These are phyloP conservation scores for Akebia trifoliata DNA, from an alignment of 164 flowering plant genomes.

Conservation along the genomic window DNA sequence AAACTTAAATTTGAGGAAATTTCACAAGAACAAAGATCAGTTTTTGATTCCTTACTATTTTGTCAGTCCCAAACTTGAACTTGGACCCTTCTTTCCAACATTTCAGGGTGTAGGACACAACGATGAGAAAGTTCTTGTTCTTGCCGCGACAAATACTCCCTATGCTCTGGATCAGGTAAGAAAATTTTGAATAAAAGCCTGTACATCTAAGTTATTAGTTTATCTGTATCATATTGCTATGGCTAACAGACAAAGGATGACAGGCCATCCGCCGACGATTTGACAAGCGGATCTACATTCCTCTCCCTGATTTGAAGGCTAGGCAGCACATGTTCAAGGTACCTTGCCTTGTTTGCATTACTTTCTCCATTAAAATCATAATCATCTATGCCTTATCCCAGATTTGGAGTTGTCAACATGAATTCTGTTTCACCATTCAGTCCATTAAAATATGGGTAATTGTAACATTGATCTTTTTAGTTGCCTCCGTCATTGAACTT, in stretches of 20 bases:
- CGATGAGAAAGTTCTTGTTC: conserved; percentile 93
- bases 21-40: background rate
- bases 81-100: background rate
- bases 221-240: conserved; percentile 4
- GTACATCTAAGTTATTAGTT: background rate
- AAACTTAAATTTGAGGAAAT: no score
- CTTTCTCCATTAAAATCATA: no score
- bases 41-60: background rate
- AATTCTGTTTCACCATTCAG: background rate
- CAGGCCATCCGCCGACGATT: conserved; percentile 95
- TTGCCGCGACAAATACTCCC: conserved; percentile 98
- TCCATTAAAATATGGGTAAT: no score
- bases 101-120: conserved; percentile 85
- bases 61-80: background rate
- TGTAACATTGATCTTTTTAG: no score
- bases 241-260: conserved; percentile 3
- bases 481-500: background rate
- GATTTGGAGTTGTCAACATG: no score
- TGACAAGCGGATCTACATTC: conserved; percentile 93
- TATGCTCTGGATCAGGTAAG: no score
- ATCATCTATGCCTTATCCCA: no score
- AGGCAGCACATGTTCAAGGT: conserved; percentile 96
- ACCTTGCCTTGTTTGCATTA: no score
- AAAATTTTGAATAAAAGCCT: background rate
- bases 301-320: conserved; percentile 91